These are phyloP conservation scores for Talaromyces adpressus DNA, from an alignment of 495 filamentous ascomycete species.

Conservation along the genomic window DNA sequence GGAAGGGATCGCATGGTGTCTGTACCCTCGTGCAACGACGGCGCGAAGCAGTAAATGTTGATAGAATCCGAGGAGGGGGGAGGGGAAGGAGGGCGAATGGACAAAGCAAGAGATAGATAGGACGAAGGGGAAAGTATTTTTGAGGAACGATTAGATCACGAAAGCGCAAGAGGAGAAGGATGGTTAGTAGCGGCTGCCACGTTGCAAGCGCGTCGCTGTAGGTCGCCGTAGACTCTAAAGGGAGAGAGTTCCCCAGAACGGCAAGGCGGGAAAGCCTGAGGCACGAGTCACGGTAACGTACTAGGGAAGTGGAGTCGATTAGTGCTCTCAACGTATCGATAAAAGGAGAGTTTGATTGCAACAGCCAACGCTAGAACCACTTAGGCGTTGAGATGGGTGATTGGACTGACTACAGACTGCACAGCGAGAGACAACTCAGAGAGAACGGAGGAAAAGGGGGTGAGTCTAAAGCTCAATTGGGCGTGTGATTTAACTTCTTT, in stretches of 20 bases:
- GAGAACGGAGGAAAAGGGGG: background rate
- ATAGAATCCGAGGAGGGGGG: background rate
- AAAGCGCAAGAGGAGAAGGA: constrained; percentile 17
- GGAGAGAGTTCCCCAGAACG: background rate
- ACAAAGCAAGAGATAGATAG: constrained; percentile 8
- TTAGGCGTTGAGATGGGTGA: background rate
- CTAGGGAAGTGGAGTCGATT: background rate
- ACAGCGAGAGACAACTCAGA: background rate
- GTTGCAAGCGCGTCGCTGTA: constrained; percentile 41
- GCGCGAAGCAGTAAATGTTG: background rate
- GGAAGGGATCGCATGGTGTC: constrained; percentile 65
- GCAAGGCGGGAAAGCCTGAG: background rate
- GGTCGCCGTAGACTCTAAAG: constrained; percentile 3
- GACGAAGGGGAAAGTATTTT: constrained; percentile 1
- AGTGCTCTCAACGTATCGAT: background rate
- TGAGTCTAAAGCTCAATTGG: background rate
- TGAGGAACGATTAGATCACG: constrained; percentile 4
- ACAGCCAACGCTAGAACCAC: background rate
- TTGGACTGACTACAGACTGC: background rate
- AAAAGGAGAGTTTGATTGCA: background rate
- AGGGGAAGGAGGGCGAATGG: constrained; percentile 1
- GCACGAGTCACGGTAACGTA: background rate
- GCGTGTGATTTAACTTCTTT: background rate
- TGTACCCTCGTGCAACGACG: constrained; percentile 9
- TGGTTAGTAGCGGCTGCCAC: constrained; percentile 37